A percentile compares a stretch with the other conserved stretches of the same genome.
phyloP scores from a whole-genome alignment of 768 basidiomycete species.

The Auriscalpium microsporum region DNA sequence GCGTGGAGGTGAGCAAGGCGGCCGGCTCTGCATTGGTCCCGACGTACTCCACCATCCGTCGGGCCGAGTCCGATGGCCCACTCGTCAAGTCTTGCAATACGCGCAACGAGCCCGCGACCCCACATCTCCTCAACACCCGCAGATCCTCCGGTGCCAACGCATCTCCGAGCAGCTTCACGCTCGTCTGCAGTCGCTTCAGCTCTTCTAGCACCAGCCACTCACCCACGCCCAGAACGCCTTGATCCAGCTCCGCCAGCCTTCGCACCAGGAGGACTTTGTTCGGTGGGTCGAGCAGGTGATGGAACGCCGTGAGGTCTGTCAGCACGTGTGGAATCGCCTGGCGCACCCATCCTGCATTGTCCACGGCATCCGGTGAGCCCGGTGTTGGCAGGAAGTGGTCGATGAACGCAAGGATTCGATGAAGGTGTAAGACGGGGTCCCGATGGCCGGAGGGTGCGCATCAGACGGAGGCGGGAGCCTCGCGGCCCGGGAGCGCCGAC shows the following conservation, averaged over 20 bases:
- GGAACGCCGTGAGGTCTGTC: slow-evolving; percentile 45
- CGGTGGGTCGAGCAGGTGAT: slow-evolving; percentile 47
- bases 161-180: slow-evolving; percentile 30
- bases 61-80: slow-evolving; percentile 28
- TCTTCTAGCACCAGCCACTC: slow-evolving; percentile 69
- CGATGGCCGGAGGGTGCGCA: slow-evolving; percentile 26
- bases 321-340: slow-evolving; percentile 51
- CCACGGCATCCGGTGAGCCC: slow-evolving; percentile 18
- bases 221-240: slow-evolving; percentile 45
- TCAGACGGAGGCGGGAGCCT: too few relatives aligned
- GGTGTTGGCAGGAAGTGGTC: slow-evolving; percentile 45
- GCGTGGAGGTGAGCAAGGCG: slow-evolving; percentile 29
- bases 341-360: slow-evolving; percentile 33
- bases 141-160: slow-evolving; percentile 24
- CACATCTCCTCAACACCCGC: slow-evolving; percentile 35
- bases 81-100: slow-evolving; percentile 39
- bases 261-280: slow-evolving; percentile 39
- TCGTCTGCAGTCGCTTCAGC: slow-evolving; percentile 38
- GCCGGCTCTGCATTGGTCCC: slow-evolving; percentile 36
- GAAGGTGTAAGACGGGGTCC: slow-evolving; percentile 51
- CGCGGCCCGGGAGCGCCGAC: too few relatives aligned
- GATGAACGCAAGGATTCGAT: slow-evolving; percentile 48
- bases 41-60: slow-evolving; percentile 38
- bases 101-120: slow-evolving; percentile 40
- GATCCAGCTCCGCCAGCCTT: slow-evolving; percentile 49